phyloP scores from a whole-genome alignment of 495 filamentous ascomycete species.

The Aspergillus olivimuriae region DNA sequence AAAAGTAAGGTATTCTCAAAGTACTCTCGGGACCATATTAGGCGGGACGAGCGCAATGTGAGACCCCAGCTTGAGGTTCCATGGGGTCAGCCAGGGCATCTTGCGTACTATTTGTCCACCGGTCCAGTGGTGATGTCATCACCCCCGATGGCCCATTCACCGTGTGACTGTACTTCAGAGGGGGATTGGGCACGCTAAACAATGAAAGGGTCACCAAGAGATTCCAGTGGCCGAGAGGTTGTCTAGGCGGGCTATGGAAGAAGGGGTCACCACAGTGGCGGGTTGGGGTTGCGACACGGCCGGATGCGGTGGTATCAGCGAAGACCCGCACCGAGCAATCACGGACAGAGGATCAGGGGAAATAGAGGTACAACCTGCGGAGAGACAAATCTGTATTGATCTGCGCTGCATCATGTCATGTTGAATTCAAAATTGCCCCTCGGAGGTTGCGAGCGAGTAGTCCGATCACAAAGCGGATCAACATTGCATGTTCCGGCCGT shows the following conservation, averaged over 20 bases:
- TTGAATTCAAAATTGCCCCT: not conserved
- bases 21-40: too few relatives aligned
- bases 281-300: not conserved
- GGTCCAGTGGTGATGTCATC: slow-evolving; percentile 8
- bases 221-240: too few relatives aligned
- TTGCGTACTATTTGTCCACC: not conserved
- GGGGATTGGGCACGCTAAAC: not conserved
- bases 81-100: not conserved
- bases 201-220: not conserved
- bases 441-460: not conserved
- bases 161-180: not conserved
- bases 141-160: not conserved
- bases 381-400: not conserved
- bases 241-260: too few relatives aligned
- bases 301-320: not conserved
- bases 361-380: too few relatives aligned
- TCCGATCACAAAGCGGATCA: not conserved
- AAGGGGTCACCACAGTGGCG: not conserved
- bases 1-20: too few relatives aligned
- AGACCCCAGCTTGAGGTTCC: not conserved
- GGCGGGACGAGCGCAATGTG: too few relatives aligned
- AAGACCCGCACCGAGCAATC: too few relatives aligned
- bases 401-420: not conserved
- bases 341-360: too few relatives aligned
- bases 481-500: not conserved